Evolutionary conservation across 2,329 filamentous ascomycete genomes (phyloP), one percentile per base, ranked within the genome.

Genomic region (Fusarium udum): DNA sequence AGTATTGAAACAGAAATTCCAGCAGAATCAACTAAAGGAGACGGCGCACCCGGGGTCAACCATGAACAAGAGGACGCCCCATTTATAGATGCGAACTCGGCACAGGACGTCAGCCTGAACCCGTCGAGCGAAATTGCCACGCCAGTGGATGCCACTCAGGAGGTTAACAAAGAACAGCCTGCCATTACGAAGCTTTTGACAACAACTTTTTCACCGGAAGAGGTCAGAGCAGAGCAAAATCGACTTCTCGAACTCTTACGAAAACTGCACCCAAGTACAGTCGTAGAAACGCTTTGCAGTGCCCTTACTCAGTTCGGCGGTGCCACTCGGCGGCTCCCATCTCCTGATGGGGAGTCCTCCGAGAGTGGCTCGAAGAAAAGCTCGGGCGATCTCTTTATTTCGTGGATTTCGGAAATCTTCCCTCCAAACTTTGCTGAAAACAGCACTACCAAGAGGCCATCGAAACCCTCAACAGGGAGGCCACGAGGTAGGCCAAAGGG

Each of bases 341-440:
- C 88, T n/a, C 84, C 85, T 1, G 79, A 84, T 34, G 83, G 87
- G 71, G 81, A 80, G 5, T 91, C 91, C 59, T 89, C 90, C 4
- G 82, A 84, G 32, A 91, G 90, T 72, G 85, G 84, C 15, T 83
- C 85, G 52, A 84, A 84, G 18, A 90, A 91, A 76, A 89, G 90
- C 7, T 82, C 86, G 3, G 90, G 90, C 4, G 85, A 85, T 26
- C 80, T 89, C 16, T 89, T 92, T 66, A 84, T 92, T 36, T 87
- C 88, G 26, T 92, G 90, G 89, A 80, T 91, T 49, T 83, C 88
- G 18, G 90, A 92, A 75, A 90, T 92, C 61, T 92, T 92, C 68
- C 89, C 89, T 24, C 83, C 81, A 40, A 63, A 79, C 80, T 64
- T 78, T 18, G 37, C 40, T 28, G 40, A 65, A 34, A 45, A 43